Base-by-base conservation (phyloP, 352 stramenopile species). In the Peronospora belbahrii region DNA sequence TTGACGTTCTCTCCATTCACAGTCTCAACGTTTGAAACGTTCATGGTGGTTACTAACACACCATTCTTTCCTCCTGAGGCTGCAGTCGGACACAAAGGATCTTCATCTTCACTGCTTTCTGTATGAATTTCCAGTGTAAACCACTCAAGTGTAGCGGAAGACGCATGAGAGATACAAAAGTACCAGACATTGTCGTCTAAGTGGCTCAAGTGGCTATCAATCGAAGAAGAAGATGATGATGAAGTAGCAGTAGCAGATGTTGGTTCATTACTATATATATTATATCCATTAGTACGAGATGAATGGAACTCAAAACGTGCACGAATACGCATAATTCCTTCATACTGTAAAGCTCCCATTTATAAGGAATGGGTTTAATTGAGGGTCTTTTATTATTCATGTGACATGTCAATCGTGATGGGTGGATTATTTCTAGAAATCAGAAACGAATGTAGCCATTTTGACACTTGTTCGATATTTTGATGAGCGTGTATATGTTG, bases 101-200 rank as follows among this genome's bases (percentile, higher is more conserved):
- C 59, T 6, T 62, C 57, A 0, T 64, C 61, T 0, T 61, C 54
- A 11, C 55, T 67, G 22, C 52, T 68, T 2, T 69, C 62, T 4
- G 60, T 65, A 10, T 53, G 58, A 7, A 51, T 43, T 20, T 68
- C 56, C 28, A 75, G 41, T 6, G 53, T 63, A 24, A 74, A 70
- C 69, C 69, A 80, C 44, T 72, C 51, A 25, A 80, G 48, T 30
- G 45, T 32, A 8, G 54, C 33, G 7, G 38, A 13, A 32, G 49
- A 35, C n/a, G 52, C 36, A 8, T 23, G 38, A 1, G 53, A 34
- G 33, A 70, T 51, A 46, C 67, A 78, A 25, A 76, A 67, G 50
- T 81, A 78, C 70, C 70, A 81, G 32, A 66, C 45, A 22, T 70
- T 65, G 30, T 78, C 67, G 8, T 41, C 59, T 28, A 81, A 31